phyloP scores from a whole-genome alignment of 1,139 yeast genomes.

The Zygosaccharomyces sapae region DNA sequence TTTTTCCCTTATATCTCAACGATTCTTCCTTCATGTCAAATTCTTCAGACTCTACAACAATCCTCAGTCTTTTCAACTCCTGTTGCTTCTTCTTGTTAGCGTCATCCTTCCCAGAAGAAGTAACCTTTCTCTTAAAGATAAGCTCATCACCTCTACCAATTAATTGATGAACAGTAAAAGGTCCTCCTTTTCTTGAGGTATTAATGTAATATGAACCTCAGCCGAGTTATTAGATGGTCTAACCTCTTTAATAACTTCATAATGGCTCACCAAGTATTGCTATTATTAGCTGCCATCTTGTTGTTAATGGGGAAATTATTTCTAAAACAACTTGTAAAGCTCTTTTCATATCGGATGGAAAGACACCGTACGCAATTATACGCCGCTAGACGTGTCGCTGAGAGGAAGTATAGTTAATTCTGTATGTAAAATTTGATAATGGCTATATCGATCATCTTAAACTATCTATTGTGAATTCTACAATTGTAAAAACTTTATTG shows the following conservation, averaged over 20 bases:
- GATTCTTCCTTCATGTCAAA: slow-evolving; percentile 75
- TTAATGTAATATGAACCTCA: slow-evolving; percentile 44
- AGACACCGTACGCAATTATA: slow-evolving; percentile 2
- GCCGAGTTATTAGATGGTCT: slow-evolving; percentile 11
- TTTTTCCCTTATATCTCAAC: slow-evolving; percentile 77
- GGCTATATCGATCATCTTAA: neutral
- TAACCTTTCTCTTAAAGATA: slow-evolving; percentile 51
- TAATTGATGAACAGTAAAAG: slow-evolving; percentile 80
- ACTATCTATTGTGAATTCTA: neutral
- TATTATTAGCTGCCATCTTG: neutral
- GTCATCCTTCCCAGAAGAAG: slow-evolving; percentile 27
- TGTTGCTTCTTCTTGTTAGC: slow-evolving; percentile 31
- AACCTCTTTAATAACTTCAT: slow-evolving; percentile 12
- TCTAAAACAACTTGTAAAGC: neutral
- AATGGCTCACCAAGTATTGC: neutral
- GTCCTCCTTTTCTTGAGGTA: slow-evolving; percentile 89
- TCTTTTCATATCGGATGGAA: neutral
- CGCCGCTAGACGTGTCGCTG: neutral
- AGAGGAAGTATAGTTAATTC: neutral
- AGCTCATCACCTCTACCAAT: slow-evolving; percentile 73
- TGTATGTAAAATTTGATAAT: neutral
- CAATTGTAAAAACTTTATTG: neutral
- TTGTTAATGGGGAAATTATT: neutral
- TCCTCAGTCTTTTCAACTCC: slow-evolving; percentile 28
- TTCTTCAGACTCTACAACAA: slow-evolving; percentile 66